Evolutionary conservation across 371 early-diverging fungal species (phyloP), one percentile per base, ranked within the genome.

Genomic region (Sporodiniella umbellata): DNA sequence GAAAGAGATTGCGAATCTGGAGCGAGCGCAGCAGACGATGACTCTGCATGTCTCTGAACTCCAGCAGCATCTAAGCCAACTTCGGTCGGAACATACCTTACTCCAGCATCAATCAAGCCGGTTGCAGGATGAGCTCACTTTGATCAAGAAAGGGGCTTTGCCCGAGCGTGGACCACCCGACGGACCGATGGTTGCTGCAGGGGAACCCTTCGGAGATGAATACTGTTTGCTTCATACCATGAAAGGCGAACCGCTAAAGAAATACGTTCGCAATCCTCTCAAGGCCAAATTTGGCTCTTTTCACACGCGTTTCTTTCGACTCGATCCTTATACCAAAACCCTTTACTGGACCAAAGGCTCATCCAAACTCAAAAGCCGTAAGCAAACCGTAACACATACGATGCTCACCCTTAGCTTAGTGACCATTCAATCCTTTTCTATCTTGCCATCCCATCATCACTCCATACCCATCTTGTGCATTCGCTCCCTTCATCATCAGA

Each of bases 271-370:
- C 6, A 69, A 78, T 31, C 56, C 64, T 19, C 70, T 74, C 43
- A 76, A 72, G 4, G 75, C 77, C 17, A 74, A 69, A n/a, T 76
- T 78, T 19, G 84, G 83, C 55, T 82, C 82, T 38, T 65, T 73
- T 10, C 88, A 92, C 44, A 53, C 67, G 37, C 72, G 90, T 5
- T 90, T 83, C 72, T 83, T 90, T 48, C 90, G 92, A 90, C 69
- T 92, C 11, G 87, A 90, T 57, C 92, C 92, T 17, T 90, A 89
- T 49, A 84, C 87, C 31, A 84, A 81, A 52, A 85, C 85, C 10
- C 60, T 92, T 19, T 85, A 88, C 54, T 92, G 92, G 90, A 80
- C 83, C 58, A 64, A 71, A 50, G 60, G 60, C 22, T 68, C 66
- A 48, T 64, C 62, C 45, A 68, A 70, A 23, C 69, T 67, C 22